These are phyloP conservation scores for Exophiala alcalophila DNA, from an alignment of 2,329 filamentous ascomycete species.

Conservation along the genomic window DNA sequence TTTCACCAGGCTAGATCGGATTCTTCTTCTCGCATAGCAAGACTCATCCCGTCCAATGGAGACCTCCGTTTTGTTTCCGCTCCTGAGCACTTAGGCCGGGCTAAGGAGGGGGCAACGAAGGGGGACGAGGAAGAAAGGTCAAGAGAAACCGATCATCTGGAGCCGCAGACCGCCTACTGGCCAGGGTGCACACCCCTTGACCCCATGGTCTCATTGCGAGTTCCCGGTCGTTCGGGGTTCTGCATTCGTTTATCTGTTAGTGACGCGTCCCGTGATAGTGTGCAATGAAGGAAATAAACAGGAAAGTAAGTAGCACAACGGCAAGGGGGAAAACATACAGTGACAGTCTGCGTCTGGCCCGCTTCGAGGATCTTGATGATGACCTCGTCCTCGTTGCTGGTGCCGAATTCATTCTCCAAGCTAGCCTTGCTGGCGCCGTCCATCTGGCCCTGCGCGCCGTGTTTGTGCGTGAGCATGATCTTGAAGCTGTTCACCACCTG, in stretches of 20 bases:
- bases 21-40: too few species aligned
- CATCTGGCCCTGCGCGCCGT: conserved; percentile 77
- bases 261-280: too few species aligned
- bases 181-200: conserved; percentile 25
- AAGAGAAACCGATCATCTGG: too few species aligned
- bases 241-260: too few species aligned
- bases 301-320: not conserved
- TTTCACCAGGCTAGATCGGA: too few species aligned
- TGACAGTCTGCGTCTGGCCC: conserved; percentile 63
- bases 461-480: conserved; percentile 84
- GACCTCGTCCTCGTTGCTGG: conserved; percentile 71
- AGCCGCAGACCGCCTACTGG: conserved; percentile 12
- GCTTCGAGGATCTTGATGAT: conserved; percentile 77
- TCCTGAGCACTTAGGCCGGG: too few species aligned
- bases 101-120: too few species aligned
- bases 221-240: conserved; percentile 24
- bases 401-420: conserved; percentile 86
- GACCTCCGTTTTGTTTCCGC: too few species aligned
- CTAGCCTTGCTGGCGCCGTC: conserved; percentile 71
- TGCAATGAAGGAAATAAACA: not conserved
- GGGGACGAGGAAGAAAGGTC: too few species aligned
- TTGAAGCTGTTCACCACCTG: conserved; percentile 87
- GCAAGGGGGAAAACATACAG: conserved; percentile 44
- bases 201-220: conserved; percentile 28
- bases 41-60: too few species aligned